These are phyloP conservation scores for Mucor sp. DNA, from an alignment of 371 early-diverging fungal species.

Conservation along the genomic window DNA sequence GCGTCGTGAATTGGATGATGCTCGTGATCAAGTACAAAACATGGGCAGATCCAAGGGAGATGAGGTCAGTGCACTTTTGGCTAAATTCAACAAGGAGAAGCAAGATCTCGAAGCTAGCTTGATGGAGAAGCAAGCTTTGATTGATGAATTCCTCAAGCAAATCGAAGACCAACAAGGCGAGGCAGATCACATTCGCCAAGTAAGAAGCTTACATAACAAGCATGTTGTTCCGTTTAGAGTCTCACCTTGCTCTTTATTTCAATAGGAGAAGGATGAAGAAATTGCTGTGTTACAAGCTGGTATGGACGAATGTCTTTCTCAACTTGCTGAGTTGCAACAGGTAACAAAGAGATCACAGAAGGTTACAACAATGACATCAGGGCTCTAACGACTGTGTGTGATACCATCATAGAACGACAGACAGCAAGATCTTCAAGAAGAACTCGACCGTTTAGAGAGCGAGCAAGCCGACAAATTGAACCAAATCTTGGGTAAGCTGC, in stretches of 20 bases:
- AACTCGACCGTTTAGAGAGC: constrained; percentile 62
- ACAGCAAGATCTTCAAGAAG: constrained; percentile 66
- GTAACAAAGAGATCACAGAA: constrained; percentile 21
- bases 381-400: neutral
- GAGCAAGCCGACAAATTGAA: constrained; percentile 76
- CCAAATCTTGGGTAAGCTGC: constrained; percentile 71
- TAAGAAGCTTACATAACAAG: constrained; percentile 12
- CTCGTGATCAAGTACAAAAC: constrained; percentile 76
- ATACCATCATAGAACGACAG: constrained; percentile 34
- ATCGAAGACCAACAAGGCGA: constrained; percentile 73
- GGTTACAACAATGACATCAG: neutral
- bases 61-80: constrained; percentile 80
- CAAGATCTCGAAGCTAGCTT: constrained; percentile 72
- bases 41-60: constrained; percentile 75
- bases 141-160: constrained; percentile 68
- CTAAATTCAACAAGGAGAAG: constrained; percentile 81
- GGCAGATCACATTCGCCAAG: constrained; percentile 62
- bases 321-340: constrained; percentile 80
- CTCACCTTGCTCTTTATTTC: neutral
- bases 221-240: neutral
- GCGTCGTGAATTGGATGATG: constrained; percentile 77
- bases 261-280: constrained; percentile 84
- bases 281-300: constrained; percentile 89
- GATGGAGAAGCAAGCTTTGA: constrained; percentile 44
- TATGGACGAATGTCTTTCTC: constrained; percentile 91